Conservation (phyloP, 768 basidiomycete species). For the Panellus pusillus region DNA sequence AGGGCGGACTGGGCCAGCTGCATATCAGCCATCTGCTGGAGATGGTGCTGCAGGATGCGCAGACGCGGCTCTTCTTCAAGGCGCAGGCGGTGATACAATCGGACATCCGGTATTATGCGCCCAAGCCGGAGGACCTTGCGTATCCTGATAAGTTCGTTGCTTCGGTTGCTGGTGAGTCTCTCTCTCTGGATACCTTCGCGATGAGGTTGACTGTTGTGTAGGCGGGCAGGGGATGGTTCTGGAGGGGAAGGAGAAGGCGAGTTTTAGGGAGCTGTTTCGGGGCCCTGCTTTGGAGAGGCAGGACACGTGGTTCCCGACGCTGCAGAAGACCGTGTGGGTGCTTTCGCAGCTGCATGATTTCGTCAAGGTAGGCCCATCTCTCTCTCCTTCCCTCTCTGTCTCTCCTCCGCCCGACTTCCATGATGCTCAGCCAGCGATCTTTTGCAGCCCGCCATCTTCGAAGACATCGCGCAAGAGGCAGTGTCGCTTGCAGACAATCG, state of each 20-base stretch:
- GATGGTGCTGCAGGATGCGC: conserved; percentile 77
- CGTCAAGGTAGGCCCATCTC: conserved; percentile 66
- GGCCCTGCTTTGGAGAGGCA: conserved; percentile 70
- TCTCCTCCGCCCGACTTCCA: background rate
- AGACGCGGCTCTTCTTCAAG: conserved; percentile 94
- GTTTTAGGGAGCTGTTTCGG: conserved; percentile 66
- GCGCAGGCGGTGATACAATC: conserved; percentile 89
- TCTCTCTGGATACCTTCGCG: no score
- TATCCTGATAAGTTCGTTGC: conserved; percentile 84
- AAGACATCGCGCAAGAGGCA: conserved; percentile 95
- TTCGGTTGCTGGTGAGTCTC: conserved; percentile 34
- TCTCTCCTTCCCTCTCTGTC: background rate
- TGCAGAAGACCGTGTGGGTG: conserved; percentile 89
- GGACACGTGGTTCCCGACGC: conserved; percentile 90
- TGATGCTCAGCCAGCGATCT: no score
- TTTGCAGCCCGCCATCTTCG: conserved; percentile 85
- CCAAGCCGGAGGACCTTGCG: conserved; percentile 75
- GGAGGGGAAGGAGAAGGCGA: conserved; percentile 68
- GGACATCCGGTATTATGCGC: conserved; percentile 82
- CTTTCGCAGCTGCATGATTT: conserved; percentile 87
- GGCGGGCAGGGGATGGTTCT: background rate
- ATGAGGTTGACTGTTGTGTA: no score
- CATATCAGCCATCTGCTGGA: conserved; percentile 55
- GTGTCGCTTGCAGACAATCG: conserved; percentile 81
- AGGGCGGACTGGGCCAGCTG: conserved; percentile 47